Evolutionary conservation across 305 asterid species (phyloP).

Genomic region (Solanum hybrid): DNA sequence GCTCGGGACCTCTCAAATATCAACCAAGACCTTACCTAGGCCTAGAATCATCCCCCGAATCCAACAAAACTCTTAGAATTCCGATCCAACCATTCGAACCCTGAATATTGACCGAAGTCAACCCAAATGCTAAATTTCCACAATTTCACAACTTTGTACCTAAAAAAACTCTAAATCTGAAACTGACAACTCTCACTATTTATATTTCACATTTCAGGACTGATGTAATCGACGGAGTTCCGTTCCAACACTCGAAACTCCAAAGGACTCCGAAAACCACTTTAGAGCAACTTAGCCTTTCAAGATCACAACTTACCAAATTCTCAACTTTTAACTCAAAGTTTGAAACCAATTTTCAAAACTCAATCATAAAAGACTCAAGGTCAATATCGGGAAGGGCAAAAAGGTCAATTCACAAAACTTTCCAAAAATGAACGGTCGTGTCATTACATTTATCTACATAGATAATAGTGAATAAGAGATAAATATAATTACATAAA

Average conservation of each 20-base stretch:
- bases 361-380: neutral
- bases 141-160: neutral
- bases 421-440: neutral
- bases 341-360: neutral
- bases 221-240: too few relatives aligned
- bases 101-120: neutral
- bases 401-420: neutral
- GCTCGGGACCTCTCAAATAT: neutral
- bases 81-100: neutral
- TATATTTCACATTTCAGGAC: neutral
- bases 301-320: too few relatives aligned
- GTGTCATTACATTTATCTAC: neutral
- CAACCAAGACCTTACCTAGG: neutral
- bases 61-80: neutral
- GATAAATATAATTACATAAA: neutral
- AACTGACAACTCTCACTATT: neutral
- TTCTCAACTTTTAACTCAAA: neutral
- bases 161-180: neutral
- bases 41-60: neutral
- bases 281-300: neutral
- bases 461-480: neutral
- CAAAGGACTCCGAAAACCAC: too few relatives aligned
- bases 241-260: neutral
- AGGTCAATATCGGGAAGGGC: neutral
- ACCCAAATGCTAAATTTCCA: neutral